These are phyloP conservation scores for Oenanthe javanica DNA, from an alignment of 140 eudicot species.

Conservation along the genomic window DNA sequence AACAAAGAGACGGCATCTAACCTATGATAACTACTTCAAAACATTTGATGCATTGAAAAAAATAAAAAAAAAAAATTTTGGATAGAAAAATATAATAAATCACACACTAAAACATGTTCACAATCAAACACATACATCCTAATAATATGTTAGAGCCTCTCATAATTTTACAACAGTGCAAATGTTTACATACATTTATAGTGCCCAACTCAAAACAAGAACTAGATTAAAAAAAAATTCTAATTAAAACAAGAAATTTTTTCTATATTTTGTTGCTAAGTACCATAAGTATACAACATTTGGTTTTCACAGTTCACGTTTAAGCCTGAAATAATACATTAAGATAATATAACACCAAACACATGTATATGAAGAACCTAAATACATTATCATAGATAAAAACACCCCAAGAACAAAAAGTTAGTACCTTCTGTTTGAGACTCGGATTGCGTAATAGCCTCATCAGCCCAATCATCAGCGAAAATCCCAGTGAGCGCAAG, in stretches of 20 bases:
- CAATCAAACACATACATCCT: neutral
- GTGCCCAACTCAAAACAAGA: neutral
- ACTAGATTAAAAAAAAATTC: neutral
- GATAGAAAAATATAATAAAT: neutral
- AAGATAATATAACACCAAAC: too few relatives aligned
- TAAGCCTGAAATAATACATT: too few relatives aligned
- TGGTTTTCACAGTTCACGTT: neutral
- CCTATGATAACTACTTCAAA: neutral
- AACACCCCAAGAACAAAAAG: neutral
- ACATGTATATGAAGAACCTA: neutral
- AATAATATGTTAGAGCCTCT: neutral
- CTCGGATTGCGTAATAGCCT: slow-evolving; percentile 51
- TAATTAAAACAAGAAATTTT: too few relatives aligned
- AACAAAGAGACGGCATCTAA: neutral
- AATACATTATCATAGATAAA: neutral
- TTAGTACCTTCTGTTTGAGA: slow-evolving; percentile 48
- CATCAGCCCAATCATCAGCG: slow-evolving; percentile 67
- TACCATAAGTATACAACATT: neutral
- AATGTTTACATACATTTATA: neutral
- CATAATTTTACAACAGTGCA: neutral
- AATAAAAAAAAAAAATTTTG: neutral
- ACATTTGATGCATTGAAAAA: neutral
- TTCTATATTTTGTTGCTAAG: neutral
- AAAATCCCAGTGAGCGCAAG: slow-evolving; percentile 43
- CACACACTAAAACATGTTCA: neutral